Percentiles rank a stretch among this genome's conserved stretches.
Evolutionary conservation across 768 basidiomycete species (phyloP).

Genomic region (Amylocystis lapponica): DNA sequence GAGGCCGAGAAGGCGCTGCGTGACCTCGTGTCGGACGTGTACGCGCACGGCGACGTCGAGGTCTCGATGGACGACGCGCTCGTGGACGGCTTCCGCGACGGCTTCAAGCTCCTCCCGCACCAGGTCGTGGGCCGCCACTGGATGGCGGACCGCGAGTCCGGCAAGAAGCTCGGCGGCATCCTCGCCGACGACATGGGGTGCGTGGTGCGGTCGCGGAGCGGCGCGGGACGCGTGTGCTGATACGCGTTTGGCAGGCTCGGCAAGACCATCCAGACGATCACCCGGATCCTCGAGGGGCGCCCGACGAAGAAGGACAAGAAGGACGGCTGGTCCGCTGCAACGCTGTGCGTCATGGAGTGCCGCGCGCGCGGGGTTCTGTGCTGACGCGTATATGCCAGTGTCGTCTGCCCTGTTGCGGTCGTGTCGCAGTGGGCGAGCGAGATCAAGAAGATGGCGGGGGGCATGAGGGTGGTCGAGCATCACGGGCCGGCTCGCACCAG

Average conservation of each 20-base stretch:
- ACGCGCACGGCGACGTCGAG: constrained; percentile 27
- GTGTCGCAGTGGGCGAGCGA: constrained; percentile 91
- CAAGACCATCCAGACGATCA: constrained; percentile 88
- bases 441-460: constrained; percentile 62
- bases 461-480: constrained; percentile 71
- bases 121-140: constrained; percentile 82
- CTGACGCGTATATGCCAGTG: constrained; percentile 37
- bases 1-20: constrained; percentile 20
- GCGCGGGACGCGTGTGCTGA: background rate
- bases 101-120: constrained; percentile 73
- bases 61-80: constrained; percentile 61
- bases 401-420: constrained; percentile 83
- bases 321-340: constrained; percentile 66
- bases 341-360: constrained; percentile 51
- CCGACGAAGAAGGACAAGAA: constrained; percentile 63
- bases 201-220: constrained; percentile 8
- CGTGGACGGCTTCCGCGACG: constrained; percentile 73
- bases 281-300: constrained; percentile 79
- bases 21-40: constrained; percentile 27
- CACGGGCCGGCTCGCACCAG: constrained; percentile 74
- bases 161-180: constrained; percentile 80
- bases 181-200: constrained; percentile 91
- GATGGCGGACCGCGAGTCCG: constrained; percentile 82
- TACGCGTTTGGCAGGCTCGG: constrained; percentile 46
- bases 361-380: no score